phyloP scores from a whole-genome alignment of 129 eudicot species.

The Apium graveolens region DNA sequence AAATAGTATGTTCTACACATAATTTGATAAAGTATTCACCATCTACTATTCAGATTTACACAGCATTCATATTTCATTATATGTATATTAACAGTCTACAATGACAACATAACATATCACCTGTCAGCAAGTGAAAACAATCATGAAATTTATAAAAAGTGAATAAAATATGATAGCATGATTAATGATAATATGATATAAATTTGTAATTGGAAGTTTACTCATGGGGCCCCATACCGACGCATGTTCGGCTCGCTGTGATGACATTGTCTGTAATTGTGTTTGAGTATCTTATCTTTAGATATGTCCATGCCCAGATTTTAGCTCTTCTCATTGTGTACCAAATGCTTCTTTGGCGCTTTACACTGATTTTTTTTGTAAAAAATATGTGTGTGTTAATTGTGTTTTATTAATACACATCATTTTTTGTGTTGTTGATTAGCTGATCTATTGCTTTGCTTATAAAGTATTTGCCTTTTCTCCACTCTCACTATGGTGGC shows the following conservation, averaged over 20 bases:
- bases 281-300: neutral
- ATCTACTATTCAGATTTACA: neutral
- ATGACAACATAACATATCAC: neutral
- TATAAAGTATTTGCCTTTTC: neutral
- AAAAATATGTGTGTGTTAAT: neutral
- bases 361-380: neutral
- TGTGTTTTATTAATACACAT: neutral
- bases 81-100: neutral
- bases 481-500: neutral
- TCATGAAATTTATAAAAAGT: neutral
- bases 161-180: neutral
- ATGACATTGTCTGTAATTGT: neutral
- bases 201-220: neutral
- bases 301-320: neutral
- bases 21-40: neutral
- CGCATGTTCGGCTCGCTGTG: neutral
- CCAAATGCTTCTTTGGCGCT: neutral
- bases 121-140: neutral
- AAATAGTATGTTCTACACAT: neutral
- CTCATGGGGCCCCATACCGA: neutral
- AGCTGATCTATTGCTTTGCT: neutral
- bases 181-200: neutral
- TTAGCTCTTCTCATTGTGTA: neutral
- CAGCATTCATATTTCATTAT: neutral
- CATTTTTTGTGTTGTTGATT: neutral